phyloP scores from a whole-genome alignment of 768 basidiomycete species.

The Mycena belliarum region DNA sequence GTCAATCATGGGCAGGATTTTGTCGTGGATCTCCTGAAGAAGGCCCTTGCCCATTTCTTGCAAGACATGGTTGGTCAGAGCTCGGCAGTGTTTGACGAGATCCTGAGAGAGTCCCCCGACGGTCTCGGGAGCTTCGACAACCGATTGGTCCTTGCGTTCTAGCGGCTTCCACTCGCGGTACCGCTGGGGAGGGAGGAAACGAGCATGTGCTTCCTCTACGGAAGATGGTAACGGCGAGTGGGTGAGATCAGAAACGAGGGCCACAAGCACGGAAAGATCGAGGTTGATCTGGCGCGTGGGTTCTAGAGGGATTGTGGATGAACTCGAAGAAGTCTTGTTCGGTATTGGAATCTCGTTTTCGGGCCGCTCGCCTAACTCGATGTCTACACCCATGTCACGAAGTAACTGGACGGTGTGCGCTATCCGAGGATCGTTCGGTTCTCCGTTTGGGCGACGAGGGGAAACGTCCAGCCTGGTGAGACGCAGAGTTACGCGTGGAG shows the following conservation, averaged over 20 bases:
- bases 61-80: slow-evolving; percentile 67
- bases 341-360: slow-evolving; percentile 27
- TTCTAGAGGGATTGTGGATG: slow-evolving; percentile 26
- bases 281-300: slow-evolving; percentile 72
- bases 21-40: slow-evolving; percentile 63
- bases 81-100: slow-evolving; percentile 63
- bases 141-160: not conserved
- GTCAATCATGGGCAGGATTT: slow-evolving; percentile 29
- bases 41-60: slow-evolving; percentile 72
- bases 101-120: slow-evolving; percentile 36
- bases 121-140: not conserved
- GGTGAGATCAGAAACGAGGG: slow-evolving; percentile 79
- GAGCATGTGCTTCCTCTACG: slow-evolving; percentile 56
- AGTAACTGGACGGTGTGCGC: slow-evolving; percentile 57
- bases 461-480: slow-evolving; percentile 68
- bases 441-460: slow-evolving; percentile 24
- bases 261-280: slow-evolving; percentile 83
- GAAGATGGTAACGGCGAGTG: slow-evolving; percentile 66
- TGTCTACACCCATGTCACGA: slow-evolving; percentile 60
- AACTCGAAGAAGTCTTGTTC: slow-evolving; percentile 4
- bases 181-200: slow-evolving; percentile 63
- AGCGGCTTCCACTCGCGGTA: slow-evolving; percentile 61
- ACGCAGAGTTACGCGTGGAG: slow-evolving; percentile 58
- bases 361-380: slow-evolving; percentile 63
- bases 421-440: slow-evolving; percentile 55